A percentile compares a stretch with the other conserved stretches of the same genome.
Evolutionary conservation across 2,329 filamentous ascomycete genomes (phyloP).

Genomic region (Orbilia oligospora): DNA sequence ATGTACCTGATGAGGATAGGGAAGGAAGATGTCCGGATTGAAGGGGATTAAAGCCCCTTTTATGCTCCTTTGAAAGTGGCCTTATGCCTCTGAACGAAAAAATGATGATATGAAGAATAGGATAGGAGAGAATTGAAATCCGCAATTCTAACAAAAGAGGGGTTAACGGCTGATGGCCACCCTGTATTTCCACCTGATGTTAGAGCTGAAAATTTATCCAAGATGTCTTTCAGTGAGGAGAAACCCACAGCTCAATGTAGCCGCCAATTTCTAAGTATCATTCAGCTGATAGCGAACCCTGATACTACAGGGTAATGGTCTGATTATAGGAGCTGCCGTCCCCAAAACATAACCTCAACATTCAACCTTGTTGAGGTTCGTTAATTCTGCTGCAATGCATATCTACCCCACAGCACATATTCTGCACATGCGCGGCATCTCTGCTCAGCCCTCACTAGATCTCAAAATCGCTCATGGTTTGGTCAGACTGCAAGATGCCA

Average conservation of each 20-base stretch:
- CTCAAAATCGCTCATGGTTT: background rate
- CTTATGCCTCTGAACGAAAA: background rate
- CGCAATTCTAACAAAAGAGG: background rate
- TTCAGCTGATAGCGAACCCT: background rate
- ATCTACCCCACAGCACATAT: background rate
- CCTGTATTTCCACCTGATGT: background rate
- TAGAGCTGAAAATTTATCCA: background rate
- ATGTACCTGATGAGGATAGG: background rate
- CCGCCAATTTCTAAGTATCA: background rate
- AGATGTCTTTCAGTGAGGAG: background rate
- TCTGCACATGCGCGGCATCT: background rate
- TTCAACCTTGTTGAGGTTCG: background rate
- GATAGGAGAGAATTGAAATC: background rate
- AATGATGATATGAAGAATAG: background rate
- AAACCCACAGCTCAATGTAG: background rate
- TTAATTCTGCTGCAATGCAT: background rate
- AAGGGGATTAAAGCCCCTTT: background rate
- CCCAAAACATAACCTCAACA: background rate
- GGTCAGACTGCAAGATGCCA: background rate
- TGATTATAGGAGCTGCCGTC: background rate
- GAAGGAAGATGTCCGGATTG: background rate
- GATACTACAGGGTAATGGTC: background rate
- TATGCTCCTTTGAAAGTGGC: background rate
- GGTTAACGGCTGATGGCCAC: too few relatives aligned
- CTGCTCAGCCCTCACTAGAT: background rate